Conservation (phyloP, 2,329 filamentous ascomycete species). For the Didymella exigua region DNA sequence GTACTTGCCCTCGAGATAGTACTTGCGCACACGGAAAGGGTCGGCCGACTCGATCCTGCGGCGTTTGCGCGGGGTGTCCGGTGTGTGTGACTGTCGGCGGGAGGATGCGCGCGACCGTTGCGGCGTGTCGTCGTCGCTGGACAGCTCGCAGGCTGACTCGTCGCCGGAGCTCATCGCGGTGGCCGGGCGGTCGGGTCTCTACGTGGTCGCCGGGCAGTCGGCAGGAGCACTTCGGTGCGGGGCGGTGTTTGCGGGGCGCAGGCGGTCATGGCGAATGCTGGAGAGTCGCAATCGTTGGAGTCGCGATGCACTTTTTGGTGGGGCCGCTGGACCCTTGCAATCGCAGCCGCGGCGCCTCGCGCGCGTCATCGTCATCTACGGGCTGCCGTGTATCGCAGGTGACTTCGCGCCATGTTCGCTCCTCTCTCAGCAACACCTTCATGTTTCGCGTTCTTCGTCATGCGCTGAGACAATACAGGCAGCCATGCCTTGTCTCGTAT, state of each 20-base stretch:
- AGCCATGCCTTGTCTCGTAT: slow-evolving; percentile 14
- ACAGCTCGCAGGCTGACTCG: background rate
- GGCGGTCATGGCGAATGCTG: slow-evolving; percentile 21
- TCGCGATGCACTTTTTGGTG: slow-evolving; percentile 8
- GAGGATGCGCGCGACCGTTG: slow-evolving; percentile 9
- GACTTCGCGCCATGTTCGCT: slow-evolving; percentile 32
- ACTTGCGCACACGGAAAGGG: slow-evolving; percentile 22
- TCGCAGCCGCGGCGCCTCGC: background rate
- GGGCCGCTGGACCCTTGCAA: slow-evolving; percentile 15
- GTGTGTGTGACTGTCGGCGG: slow-evolving; percentile 20
- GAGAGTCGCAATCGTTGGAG: slow-evolving; percentile 1
- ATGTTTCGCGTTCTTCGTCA: slow-evolving; percentile 41
- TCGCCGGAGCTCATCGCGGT: slow-evolving; percentile 27
- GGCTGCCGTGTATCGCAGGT: background rate
- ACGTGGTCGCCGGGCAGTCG: background rate
- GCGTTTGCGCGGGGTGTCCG: slow-evolving; percentile 32
- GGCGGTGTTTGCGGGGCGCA: background rate
- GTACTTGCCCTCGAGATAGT: slow-evolving; percentile 50
- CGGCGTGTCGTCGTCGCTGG: slow-evolving; percentile 5
- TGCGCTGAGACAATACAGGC: slow-evolving; percentile 37
- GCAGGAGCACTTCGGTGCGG: background rate
- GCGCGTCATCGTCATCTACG: slow-evolving; percentile 22
- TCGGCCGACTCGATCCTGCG: slow-evolving; percentile 29
- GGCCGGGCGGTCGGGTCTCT: background rate
- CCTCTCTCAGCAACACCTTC: slow-evolving; percentile 12